Conservation (phyloP, 2,329 filamentous ascomycete genomes). For the Xylariomycetidae sp. region DNA sequence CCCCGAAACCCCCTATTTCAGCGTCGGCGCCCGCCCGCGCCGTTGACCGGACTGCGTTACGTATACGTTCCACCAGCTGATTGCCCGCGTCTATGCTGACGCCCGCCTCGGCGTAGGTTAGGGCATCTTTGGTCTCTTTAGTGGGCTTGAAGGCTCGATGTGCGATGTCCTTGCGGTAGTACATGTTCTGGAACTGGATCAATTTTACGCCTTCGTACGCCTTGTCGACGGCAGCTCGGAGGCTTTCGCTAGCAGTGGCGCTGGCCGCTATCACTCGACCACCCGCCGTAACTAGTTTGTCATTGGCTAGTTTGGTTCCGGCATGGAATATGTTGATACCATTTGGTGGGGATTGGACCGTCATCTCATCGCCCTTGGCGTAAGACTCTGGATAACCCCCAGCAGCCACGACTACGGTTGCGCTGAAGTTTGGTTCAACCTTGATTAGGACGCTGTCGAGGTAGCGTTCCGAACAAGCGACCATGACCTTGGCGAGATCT, state of each 20-base stretch:
- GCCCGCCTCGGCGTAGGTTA: conserved; percentile 91
- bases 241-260: conserved; percentile 63
- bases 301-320: conserved; percentile 65
- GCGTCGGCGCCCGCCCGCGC: conserved; percentile 83
- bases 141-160: conserved; percentile 61
- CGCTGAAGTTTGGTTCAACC: conserved; percentile 67
- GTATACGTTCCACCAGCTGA: conserved; percentile 86
- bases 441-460: conserved; percentile 67
- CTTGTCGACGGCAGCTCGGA: conserved; percentile 77
- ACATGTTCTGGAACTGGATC: conserved; percentile 84
- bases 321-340: conserved; percentile 84
- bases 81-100: conserved; percentile 96
- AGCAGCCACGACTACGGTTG: conserved; percentile 90
- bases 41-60: conserved; percentile 81
- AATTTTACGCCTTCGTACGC: conserved; percentile 80
- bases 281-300: conserved; percentile 70
- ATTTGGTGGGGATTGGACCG: conserved; percentile 38
- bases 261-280: conserved; percentile 94
- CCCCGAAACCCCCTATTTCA: conserved; percentile 92
- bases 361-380: conserved; percentile 66
- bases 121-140: conserved; percentile 39
- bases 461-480: conserved; percentile 73
- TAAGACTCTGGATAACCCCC: conserved; percentile 88
- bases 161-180: conserved; percentile 90
- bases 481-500: conserved; percentile 84